These are phyloP conservation scores for Leishmania amazonensis DNA, from an alignment of 208 protist genomes.

Conservation along the genomic window DNA sequence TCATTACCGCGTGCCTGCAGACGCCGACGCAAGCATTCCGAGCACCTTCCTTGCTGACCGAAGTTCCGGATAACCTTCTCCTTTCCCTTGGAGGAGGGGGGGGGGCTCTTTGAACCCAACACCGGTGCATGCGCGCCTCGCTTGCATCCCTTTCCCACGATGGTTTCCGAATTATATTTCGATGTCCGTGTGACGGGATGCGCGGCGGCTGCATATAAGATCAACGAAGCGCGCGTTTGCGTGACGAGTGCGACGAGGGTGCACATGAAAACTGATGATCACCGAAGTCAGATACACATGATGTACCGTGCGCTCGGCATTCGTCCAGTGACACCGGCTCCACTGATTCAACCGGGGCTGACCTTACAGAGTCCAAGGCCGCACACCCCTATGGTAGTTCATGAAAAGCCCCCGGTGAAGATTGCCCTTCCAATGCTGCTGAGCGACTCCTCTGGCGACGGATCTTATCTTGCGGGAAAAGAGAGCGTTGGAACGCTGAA, in stretches of 20 bases:
- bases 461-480: not conserved
- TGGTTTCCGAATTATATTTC: conserved; percentile 17
- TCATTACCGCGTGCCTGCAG: not conserved
- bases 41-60: not conserved
- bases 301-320: conserved; percentile 13
- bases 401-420: not conserved
- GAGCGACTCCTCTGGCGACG: not conserved
- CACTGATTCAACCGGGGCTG: not conserved
- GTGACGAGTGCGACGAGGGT: conserved; percentile 24
- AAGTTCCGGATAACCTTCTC: not conserved
- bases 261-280: conserved; percentile 29
- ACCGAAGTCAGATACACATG: conserved; percentile 29
- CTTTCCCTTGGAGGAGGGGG: not conserved
- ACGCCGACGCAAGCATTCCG: not conserved
- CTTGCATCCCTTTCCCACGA: not conserved
- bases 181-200: conserved; percentile 15
- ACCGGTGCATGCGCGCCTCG: not conserved
- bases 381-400: not conserved
- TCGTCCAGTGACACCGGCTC: not conserved
- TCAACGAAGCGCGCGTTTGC: conserved; percentile 6
- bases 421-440: not conserved
- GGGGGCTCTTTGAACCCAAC: not conserved
- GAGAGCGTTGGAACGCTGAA: not conserved
- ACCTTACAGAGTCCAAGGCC: not conserved
- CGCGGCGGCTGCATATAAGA: conserved; percentile 13